A percentile compares a stretch with the other conserved stretches of the same genome.
These are phyloP conservation scores for Casuarina cunninghamiana DNA, from an alignment of 306 rosid genomes.

Conservation along the genomic window DNA sequence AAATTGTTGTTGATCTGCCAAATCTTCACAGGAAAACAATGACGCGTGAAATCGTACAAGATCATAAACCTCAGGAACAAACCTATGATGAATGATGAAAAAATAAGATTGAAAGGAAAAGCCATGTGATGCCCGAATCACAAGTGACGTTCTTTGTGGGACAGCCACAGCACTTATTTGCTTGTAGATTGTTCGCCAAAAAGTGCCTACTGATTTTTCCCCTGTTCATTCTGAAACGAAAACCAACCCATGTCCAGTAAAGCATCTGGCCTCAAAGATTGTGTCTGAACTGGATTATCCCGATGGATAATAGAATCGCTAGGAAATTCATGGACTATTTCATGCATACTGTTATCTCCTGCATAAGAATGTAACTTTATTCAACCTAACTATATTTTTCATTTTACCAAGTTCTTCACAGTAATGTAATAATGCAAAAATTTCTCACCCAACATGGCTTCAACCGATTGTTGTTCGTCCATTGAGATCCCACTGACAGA, in stretches of 20 bases:
- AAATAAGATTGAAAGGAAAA: conserved; percentile 36
- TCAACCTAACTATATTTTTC: background rate
- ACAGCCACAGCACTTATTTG: conserved; percentile 26
- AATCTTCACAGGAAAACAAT: conserved; percentile 1
- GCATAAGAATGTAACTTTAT: background rate
- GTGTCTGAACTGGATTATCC: conserved; percentile 15
- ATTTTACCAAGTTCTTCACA: background rate
- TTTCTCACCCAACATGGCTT: conserved; percentile 50
- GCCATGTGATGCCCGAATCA: conserved; percentile 41
- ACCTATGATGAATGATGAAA: background rate
- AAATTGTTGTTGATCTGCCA: background rate
- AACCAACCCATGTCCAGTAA: conserved; percentile 52
- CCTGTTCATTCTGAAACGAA: conserved; percentile 29
- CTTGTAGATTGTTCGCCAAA: conserved; percentile 40
- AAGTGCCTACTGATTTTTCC: conserved; percentile 34
- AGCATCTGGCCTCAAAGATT: conserved; percentile 49
- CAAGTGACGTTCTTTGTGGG: conserved; percentile 27
- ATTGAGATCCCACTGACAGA: conserved; percentile 53
- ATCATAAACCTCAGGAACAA: background rate
- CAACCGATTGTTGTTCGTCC: conserved; percentile 41
- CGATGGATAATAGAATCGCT: background rate
- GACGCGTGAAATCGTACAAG: background rate
- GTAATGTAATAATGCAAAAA: background rate
- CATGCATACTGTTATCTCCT: conserved; percentile 44
- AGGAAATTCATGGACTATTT: conserved; percentile 37